Evolutionary conservation across 768 basidiomycete genomes (phyloP).

Genomic region (Sarcodon aspratus): DNA sequence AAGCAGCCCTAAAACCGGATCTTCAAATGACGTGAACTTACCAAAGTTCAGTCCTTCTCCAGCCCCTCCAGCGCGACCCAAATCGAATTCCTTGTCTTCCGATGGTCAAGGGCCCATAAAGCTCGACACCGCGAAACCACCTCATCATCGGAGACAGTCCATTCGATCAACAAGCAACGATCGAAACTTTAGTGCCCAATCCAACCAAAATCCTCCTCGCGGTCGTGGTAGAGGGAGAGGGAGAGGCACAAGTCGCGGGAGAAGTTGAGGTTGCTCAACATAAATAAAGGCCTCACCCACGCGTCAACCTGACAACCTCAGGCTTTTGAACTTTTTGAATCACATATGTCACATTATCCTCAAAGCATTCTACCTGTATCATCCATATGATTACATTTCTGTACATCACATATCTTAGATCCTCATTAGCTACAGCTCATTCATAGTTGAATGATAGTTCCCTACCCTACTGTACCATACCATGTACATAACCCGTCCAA

Average conservation of each 20-base stretch:
- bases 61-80: not conserved
- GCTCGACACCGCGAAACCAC: not conserved
- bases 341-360: too few species aligned
- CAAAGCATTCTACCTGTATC: too few species aligned
- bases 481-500: too few species aligned
- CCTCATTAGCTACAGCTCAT: too few species aligned
- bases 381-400: too few species aligned
- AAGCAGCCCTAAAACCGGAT: conserved; percentile 26
- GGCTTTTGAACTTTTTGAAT: too few species aligned
- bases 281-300: too few species aligned
- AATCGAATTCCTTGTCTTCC: conserved; percentile 1
- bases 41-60: not conserved
- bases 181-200: conserved; percentile 8
- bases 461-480: too few species aligned
- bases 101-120: not conserved
- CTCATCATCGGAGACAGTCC: conserved; percentile 5
- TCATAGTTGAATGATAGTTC: too few species aligned
- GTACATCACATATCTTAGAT: too few species aligned
- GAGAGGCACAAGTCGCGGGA: conserved; percentile 18
- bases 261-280: too few species aligned
- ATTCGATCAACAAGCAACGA: conserved; percentile 3
- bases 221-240: conserved; percentile 29
- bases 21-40: conserved; percentile 6
- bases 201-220: conserved; percentile 19
- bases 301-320: too few species aligned